Percentiles rank a stretch among this genome's conserved stretches.
Evolutionary conservation across 73 alveolate species (phyloP).

Genomic region (Blepharisma stoltei): DNA sequence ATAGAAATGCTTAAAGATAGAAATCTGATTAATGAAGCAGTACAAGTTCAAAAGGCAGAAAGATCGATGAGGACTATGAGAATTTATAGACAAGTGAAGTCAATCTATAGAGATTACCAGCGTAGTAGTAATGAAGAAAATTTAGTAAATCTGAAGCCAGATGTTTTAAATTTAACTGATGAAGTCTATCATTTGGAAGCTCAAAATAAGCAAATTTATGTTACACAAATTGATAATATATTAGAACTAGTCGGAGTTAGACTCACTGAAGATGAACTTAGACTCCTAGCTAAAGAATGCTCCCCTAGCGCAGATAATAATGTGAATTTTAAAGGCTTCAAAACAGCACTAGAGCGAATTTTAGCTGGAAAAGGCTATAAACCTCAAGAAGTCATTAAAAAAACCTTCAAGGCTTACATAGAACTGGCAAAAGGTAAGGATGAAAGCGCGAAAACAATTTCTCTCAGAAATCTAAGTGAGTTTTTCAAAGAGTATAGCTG

Average conservation of each 20-base stretch:
- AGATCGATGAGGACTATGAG: neutral
- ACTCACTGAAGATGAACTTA: slow-evolving; percentile 23
- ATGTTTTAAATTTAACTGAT: too few species aligned
- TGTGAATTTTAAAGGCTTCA: neutral
- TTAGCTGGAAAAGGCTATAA: neutral
- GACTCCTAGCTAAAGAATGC: slow-evolving; percentile 20
- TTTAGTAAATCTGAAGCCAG: too few species aligned
- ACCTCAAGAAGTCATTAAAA: neutral
- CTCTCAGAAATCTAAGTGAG: slow-evolving; percentile 6
- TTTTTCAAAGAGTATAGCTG: slow-evolving; percentile 14
- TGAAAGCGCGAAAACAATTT: neutral
- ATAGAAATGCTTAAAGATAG: slow-evolving; percentile 15
- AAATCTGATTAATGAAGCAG: neutral
- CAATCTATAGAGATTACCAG: neutral
- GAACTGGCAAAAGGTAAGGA: too few species aligned
- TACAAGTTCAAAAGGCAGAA: neutral
- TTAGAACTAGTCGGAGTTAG: slow-evolving; percentile 16
- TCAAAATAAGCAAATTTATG: neutral
- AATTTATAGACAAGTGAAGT: slow-evolving; percentile 16
- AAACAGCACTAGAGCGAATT: neutral
- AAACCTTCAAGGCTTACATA: neutral
- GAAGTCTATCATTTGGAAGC: too few species aligned
- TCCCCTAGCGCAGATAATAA: neutral
- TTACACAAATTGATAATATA: slow-evolving; percentile 7
- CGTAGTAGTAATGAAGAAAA: neutral